Conservation (phyloP, 192 early-diverging fungal genomes). For the Gigaspora rosea region DNA sequence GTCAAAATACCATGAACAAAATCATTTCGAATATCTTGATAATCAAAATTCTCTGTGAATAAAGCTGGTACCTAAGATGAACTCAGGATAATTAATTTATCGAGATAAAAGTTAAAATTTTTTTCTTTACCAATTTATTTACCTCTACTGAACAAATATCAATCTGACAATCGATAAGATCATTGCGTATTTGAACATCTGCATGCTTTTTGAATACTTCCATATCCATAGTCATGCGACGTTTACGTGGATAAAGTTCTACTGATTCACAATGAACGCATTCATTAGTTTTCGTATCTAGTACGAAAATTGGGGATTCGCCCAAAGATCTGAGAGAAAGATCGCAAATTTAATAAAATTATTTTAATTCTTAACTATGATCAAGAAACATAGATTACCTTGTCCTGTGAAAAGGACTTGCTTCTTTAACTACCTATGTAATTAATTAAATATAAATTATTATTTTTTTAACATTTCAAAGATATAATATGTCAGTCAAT, state of each 20-base stretch:
- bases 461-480: neutral
- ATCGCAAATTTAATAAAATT: neutral
- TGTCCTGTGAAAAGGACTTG: slow-evolving; percentile 29
- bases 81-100: neutral
- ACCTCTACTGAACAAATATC: slow-evolving; percentile 92
- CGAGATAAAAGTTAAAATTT: neutral
- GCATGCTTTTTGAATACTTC: slow-evolving; percentile 64
- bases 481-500: neutral
- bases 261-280: slow-evolving; percentile 79
- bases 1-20: slow-evolving; percentile 90
- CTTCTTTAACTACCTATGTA: slow-evolving; percentile 26
- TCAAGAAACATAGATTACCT: neutral
- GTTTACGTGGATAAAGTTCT: slow-evolving; percentile 58
- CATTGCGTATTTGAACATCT: slow-evolving; percentile 82
- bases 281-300: slow-evolving; percentile 74
- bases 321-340: slow-evolving; percentile 51
- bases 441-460: neutral
- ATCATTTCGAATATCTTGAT: slow-evolving; percentile 85
- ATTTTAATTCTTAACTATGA: neutral
- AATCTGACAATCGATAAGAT: slow-evolving; percentile 90
- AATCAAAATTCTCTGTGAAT: slow-evolving; percentile 98
- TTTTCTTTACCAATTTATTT: neutral
- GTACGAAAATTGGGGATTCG: slow-evolving; percentile 81
- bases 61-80: slow-evolving; percentile 69
- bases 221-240: slow-evolving; percentile 57